Evolutionary conservation across 2,329 filamentous ascomycete genomes (phyloP).

Genomic region (Scleromitrula shiraiana): DNA sequence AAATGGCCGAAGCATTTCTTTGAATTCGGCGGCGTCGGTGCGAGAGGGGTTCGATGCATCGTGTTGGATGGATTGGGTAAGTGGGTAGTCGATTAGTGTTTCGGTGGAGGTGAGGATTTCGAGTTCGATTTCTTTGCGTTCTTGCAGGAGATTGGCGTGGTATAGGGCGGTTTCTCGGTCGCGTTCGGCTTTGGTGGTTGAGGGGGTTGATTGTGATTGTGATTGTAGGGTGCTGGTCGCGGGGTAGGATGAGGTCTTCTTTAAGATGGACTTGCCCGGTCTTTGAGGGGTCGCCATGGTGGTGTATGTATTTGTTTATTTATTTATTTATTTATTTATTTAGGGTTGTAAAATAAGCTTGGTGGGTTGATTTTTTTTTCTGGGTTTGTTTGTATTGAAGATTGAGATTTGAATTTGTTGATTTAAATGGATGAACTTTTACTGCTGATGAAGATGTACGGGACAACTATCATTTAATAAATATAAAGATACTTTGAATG

Average conservation of each 20-base stretch:
- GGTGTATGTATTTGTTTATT: not conserved
- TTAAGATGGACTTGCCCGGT: slow-evolving; percentile 50
- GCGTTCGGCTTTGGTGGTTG: slow-evolving; percentile 39
- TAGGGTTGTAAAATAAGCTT: no score
- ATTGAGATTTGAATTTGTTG: no score
- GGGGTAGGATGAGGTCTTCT: slow-evolving; percentile 43
- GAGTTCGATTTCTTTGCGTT: slow-evolving; percentile 70
- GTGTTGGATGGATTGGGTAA: slow-evolving; percentile 39
- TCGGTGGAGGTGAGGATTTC: slow-evolving; percentile 67
- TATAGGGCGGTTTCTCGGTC: slow-evolving; percentile 62
- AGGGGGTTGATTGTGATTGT: slow-evolving; percentile 14
- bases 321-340: no score
- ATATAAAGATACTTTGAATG: no score
- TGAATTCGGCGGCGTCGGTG: slow-evolving; percentile 58
- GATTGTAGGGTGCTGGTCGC: slow-evolving; percentile 30
- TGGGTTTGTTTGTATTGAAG: not conserved
- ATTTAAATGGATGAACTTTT: no score
- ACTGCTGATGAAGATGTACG: no score
- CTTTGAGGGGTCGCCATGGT: slow-evolving; percentile 22
- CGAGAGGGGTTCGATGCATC: slow-evolving; percentile 45
- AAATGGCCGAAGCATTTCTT: slow-evolving; percentile 60
- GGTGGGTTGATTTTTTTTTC: not conserved
- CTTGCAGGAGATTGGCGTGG: slow-evolving; percentile 75
- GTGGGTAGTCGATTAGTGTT: slow-evolving; percentile 36
- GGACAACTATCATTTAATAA: no score